Evolutionary conservation across 352 stramenopile genomes (phyloP).

Genomic region (Pythium phragmiticola): DNA sequence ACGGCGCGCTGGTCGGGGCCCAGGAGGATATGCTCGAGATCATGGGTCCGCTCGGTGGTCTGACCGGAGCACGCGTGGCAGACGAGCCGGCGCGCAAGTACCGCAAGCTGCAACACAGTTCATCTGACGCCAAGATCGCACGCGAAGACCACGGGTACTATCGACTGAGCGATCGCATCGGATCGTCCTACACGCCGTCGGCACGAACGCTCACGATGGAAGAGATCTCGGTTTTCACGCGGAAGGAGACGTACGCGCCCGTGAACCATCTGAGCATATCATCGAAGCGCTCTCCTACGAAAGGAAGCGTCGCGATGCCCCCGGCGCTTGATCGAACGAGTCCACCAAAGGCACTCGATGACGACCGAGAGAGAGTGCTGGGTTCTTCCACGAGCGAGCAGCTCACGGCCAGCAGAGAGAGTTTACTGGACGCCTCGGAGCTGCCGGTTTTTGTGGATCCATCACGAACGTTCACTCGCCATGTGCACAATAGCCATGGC

Average conservation of each 20-base stretch:
- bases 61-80: slow-evolving; percentile 38
- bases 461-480: slow-evolving; percentile 57
- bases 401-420: slow-evolving; percentile 1
- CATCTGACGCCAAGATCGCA: slow-evolving; percentile 16
- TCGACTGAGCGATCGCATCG: slow-evolving; percentile 80
- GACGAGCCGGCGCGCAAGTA: slow-evolving; percentile 36
- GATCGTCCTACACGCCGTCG: slow-evolving; percentile 68
- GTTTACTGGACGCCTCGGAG: slow-evolving; percentile 19
- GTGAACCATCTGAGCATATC: slow-evolving; percentile 38
- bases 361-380: slow-evolving; percentile 11
- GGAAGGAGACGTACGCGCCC: slow-evolving; percentile 44
- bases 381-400: neutral
- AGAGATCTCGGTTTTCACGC: slow-evolving; percentile 65
- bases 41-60: slow-evolving; percentile 70
- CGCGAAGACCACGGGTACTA: slow-evolving; percentile 75
- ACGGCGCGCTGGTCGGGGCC: slow-evolving; percentile 23
- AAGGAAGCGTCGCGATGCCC: slow-evolving; percentile 41
- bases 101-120: slow-evolving; percentile 22
- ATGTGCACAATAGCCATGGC: slow-evolving; percentile 61
- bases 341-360: slow-evolving; percentile 5
- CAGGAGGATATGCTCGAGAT: slow-evolving; percentile 56
- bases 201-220: slow-evolving; percentile 66
- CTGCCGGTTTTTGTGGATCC: slow-evolving; percentile 57
- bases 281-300: slow-evolving; percentile 32
- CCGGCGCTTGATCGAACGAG: slow-evolving; percentile 45